phyloP scores from a whole-genome alignment of 164 flowering plant species.

The Magnolia kwangsiensis region DNA sequence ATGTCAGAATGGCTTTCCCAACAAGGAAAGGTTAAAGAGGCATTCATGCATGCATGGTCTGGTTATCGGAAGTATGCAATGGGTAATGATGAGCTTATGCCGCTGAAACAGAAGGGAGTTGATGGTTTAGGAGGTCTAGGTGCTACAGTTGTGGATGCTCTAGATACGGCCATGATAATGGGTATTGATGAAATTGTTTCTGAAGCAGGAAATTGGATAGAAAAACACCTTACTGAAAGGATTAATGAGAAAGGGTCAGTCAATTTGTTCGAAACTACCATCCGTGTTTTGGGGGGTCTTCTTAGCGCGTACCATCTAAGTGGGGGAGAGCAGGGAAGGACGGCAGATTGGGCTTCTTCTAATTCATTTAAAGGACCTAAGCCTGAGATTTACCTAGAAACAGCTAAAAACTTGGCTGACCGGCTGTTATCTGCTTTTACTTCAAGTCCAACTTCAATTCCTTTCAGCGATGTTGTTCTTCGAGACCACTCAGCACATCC shows the following conservation, averaged over 20 bases:
- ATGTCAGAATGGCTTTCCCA: conserved; percentile 49
- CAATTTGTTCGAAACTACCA: conserved; percentile 94
- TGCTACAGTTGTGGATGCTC: conserved; percentile 89
- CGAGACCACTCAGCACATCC: conserved; percentile 73
- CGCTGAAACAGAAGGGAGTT: conserved; percentile 62
- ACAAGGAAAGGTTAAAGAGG: conserved; percentile 70
- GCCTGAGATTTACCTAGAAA: conserved; percentile 66
- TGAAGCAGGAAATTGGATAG: conserved; percentile 93
- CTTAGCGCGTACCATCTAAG: conserved; percentile 96
- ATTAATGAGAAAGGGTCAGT: conserved; percentile 80
- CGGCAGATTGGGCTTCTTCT: conserved; percentile 12
- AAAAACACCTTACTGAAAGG: conserved; percentile 59
- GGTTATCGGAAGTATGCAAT: conserved; percentile 81
- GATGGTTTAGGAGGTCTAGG: conserved; percentile 97
- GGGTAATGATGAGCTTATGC: conserved; percentile 97
- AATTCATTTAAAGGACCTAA: conserved; percentile 51
- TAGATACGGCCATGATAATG: conserved; percentile 98
- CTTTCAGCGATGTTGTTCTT: conserved; percentile 86
- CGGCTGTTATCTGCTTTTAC: conserved; percentile 80
- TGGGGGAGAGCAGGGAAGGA: conserved; percentile 46
- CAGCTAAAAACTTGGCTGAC: conserved; percentile 79
- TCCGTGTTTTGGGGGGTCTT: conserved; percentile 95
- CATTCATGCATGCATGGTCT: conserved; percentile 94
- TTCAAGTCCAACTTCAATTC: conserved; percentile 87
- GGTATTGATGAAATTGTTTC: conserved; percentile 64